Evolutionary conservation across 2,329 filamentous ascomycete genomes (phyloP), one percentile per base, ranked within the genome.

Genomic region (Alternaria triticina): DNA sequence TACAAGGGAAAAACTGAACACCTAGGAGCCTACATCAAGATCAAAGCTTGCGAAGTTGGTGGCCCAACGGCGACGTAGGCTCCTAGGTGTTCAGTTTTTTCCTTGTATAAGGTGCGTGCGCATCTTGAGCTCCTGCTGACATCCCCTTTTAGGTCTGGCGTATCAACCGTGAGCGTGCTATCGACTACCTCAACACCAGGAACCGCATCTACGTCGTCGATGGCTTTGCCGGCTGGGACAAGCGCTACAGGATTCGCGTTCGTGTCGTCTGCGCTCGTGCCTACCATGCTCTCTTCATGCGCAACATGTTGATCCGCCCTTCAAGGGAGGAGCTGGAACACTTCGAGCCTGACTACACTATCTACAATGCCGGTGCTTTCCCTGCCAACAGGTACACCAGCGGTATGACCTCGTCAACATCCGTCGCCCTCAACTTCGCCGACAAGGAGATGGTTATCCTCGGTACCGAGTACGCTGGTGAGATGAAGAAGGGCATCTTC

Each of bases 401-500:
- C 82, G 94, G 96, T 78, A 99, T 99, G 96, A 99, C 96, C 76
- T 98, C 96, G 20, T 93, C 93, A 67, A 99, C 96, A 56, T 99
- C 96, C 9, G 95, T 99, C 56, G 91, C 96, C 73, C 96, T 99
- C 86, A 99, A 99, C 90, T 99, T 99, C 77, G 92, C 91, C 79
- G 94, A 97, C 80, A 97, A 97, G 90, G 96, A 99, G 88, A 99
- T 99, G 96, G 96, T 99, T 74, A 99, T 99, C 81, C 90, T 99
- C 61, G 96, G 96, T 82, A 99, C 96, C 36, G 96, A 99, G 86
- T 99, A 99, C 79, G 96, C 96, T 61, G 95, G 95, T 77, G 63
- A 73, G 45, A 59, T 44, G 54, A 97, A 97, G 87, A 97, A 97
- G 87, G 94, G 96, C 75, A 89, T 99, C 82, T 99, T 99, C 88